Conservation (phyloP, 148 eudicot species). For the Cornus florida region DNA sequence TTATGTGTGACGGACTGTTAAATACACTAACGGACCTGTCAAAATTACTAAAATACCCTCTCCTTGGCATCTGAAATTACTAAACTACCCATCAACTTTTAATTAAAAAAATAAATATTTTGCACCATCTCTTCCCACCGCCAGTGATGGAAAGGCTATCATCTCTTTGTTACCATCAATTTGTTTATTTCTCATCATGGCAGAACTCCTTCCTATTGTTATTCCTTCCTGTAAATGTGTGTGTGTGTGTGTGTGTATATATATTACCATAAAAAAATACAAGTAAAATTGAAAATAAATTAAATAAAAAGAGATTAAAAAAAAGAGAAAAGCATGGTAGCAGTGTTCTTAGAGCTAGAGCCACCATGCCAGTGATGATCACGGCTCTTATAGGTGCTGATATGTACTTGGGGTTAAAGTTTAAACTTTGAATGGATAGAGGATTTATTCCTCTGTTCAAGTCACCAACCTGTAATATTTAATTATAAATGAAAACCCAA, state of each 20-base stretch:
- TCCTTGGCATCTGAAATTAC: no score
- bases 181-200: constrained; percentile 63
- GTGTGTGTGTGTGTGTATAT: neutral
- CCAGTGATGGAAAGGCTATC: constrained; percentile 46
- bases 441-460: constrained; percentile 83
- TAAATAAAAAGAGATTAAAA: neutral
- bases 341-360: constrained; percentile 66
- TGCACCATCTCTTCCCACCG: no score
- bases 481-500: neutral
- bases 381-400: constrained; percentile 68
- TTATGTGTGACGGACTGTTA: no score
- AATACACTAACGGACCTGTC: no score
- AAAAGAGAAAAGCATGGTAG: neutral
- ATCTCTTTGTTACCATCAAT: constrained; percentile 97
- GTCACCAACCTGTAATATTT: constrained; percentile 55
- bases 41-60: no score
- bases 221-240: constrained; percentile 81
- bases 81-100: no score
- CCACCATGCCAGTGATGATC: constrained; percentile 65
- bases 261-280: neutral
- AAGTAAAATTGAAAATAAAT: neutral
- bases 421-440: constrained; percentile 40
- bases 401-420: constrained; percentile 59
- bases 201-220: constrained; percentile 90
- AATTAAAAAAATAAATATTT: no score